Evolutionary conservation across 305 asterid genomes (phyloP).

Genomic region (Petunia hybrid): DNA sequence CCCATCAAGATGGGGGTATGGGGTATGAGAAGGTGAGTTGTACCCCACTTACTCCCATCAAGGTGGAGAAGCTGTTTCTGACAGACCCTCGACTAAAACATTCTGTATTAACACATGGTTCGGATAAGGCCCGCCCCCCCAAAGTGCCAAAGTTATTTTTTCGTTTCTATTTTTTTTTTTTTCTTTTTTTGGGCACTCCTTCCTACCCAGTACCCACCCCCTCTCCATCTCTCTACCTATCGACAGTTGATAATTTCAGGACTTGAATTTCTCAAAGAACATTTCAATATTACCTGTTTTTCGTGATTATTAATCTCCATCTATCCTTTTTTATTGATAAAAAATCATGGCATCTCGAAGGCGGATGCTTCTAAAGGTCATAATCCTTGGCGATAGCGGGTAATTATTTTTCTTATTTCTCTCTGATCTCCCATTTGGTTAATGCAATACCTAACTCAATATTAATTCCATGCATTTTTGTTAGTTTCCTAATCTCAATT

Average conservation of each 20-base stretch:
- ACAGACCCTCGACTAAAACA: no score
- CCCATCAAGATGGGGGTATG: no score
- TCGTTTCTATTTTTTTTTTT: no score
- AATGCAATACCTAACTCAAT: background rate
- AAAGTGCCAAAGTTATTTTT: no score
- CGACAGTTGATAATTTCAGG: background rate
- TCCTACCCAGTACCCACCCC: background rate
- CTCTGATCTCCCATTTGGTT: background rate
- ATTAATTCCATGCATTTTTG: background rate
- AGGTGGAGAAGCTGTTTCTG: no score
- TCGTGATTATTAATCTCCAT: background rate
- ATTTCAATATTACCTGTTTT: background rate
- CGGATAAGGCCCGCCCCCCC: no score
- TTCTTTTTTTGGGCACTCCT: no score
- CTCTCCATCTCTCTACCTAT: background rate
- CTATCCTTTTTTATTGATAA: background rate
- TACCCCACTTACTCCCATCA: no score
- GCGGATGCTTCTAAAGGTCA: slow-evolving; percentile 57
- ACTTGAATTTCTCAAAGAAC: background rate
- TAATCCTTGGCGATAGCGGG: slow-evolving; percentile 60
- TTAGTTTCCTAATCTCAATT: background rate
- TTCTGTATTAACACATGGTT: no score
- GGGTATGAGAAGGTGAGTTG: no score
- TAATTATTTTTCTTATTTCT: slow-evolving; percentile 2
- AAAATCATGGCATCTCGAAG: slow-evolving; percentile 47